phyloP scores from a whole-genome alignment of 1,284 basidiomycete genomes.

The Ustanciosporium gigantosporum region DNA sequence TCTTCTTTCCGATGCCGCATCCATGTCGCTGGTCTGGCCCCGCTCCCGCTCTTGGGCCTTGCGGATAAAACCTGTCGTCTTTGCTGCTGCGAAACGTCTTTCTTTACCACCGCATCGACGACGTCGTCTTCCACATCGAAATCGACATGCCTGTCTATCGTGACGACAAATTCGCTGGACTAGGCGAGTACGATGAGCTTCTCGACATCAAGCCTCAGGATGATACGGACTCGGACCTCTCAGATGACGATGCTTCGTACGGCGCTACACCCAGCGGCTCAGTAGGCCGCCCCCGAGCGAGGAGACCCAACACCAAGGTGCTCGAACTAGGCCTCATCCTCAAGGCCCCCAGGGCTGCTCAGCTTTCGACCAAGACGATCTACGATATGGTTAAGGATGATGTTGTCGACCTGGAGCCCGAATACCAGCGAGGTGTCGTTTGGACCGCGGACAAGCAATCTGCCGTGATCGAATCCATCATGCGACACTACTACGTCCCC shows the following conservation, averaged over 20 bases:
- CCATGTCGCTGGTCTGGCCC: no score
- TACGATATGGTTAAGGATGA: slow-evolving; percentile 26
- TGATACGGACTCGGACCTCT: slow-evolving; percentile 5
- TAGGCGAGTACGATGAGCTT: slow-evolving; percentile 36
- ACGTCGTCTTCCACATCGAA: no score
- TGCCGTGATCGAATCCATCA: slow-evolving; percentile 46
- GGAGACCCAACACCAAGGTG: slow-evolving; percentile 39
- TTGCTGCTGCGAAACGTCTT: no score
- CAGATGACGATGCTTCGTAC: slow-evolving; percentile 12
- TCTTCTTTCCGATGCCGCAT: no score
- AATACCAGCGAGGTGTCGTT: slow-evolving; percentile 47
- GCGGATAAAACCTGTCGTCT: no score
- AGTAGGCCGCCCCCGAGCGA: not conserved
- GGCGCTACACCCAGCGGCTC: not conserved
- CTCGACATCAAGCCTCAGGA: slow-evolving; percentile 11
- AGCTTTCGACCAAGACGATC: slow-evolving; percentile 19
- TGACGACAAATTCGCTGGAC: no score
- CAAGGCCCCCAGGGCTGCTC: slow-evolving; percentile 19
- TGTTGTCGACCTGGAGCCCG: slow-evolving; percentile 43
- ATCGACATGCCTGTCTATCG: no score
- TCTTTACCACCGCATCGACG: no score
- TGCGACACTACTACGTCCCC: slow-evolving; percentile 47
- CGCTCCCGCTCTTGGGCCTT: no score
- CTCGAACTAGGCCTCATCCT: slow-evolving; percentile 30
- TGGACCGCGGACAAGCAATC: slow-evolving; percentile 40